Evolutionary conservation across 192 early-diverging fungal genomes (phyloP).

Genomic region (Borealophlyctis nickersoniae): DNA sequence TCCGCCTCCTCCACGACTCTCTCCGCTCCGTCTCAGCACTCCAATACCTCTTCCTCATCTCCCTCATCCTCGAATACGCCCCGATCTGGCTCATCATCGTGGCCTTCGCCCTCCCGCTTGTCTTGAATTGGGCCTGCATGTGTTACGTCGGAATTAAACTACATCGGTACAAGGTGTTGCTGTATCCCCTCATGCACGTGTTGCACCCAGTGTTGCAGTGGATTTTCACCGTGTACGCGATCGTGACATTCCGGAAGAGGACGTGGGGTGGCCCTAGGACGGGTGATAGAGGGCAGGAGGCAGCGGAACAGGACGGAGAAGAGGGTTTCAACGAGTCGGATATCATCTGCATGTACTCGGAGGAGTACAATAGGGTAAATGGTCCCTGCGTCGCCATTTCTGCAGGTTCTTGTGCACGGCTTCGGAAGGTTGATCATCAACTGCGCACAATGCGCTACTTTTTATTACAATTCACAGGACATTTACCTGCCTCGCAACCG

Average conservation of each 20-base stretch:
- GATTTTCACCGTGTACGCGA: slow-evolving; percentile 20
- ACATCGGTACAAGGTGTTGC: slow-evolving; percentile 16
- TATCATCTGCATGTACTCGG: slow-evolving; percentile 30
- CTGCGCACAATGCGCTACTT: no score
- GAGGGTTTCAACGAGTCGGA: slow-evolving; percentile 19
- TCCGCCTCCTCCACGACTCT: slow-evolving; percentile 22
- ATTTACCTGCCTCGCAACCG: no score
- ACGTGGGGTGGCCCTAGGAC: slow-evolving; percentile 30
- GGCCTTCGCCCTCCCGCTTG: slow-evolving; percentile 14
- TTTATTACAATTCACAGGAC: no score
- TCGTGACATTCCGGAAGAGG: slow-evolving; percentile 20
- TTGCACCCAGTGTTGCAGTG: slow-evolving; percentile 21
- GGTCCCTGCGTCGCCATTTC: no score
- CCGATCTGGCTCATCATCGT: not conserved
- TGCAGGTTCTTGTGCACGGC: no score
- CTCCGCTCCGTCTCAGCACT: slow-evolving; percentile 23
- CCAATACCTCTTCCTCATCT: slow-evolving; percentile 21
- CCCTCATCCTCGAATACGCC: slow-evolving; percentile 9
- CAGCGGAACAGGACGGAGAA: not conserved
- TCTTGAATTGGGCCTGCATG: slow-evolving; percentile 33
- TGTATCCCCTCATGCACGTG: slow-evolving; percentile 28
- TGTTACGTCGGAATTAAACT: slow-evolving; percentile 10
- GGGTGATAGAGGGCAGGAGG: not conserved
- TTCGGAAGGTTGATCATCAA: no score
- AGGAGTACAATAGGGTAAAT: slow-evolving; percentile 37